A percentile compares a stretch with the other conserved stretches of the same genome.
Conservation (phyloP, 2,329 filamentous ascomycete genomes). For the Berkeleyomyces rouxiae region DNA sequence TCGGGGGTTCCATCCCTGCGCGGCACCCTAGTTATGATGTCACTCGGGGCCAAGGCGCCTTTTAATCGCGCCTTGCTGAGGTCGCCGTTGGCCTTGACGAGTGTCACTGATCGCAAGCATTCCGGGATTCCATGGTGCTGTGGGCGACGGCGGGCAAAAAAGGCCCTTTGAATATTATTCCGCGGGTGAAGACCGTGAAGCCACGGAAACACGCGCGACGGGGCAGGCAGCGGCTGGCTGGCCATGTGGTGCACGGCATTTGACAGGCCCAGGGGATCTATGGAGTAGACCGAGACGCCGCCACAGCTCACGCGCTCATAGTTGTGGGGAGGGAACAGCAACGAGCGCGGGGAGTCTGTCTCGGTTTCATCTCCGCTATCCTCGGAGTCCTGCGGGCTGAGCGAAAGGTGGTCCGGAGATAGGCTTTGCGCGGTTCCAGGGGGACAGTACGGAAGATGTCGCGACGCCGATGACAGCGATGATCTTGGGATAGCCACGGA, state of each 20-base stretch:
- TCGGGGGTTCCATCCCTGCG: conserved; percentile 47
- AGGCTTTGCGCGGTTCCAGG: conserved; percentile 4
- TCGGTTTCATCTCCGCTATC: conserved; percentile 24
- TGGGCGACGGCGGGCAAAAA: conserved; percentile 67
- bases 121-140: conserved; percentile 49
- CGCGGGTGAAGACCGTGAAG: conserved; percentile 79
- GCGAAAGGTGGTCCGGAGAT: background rate
- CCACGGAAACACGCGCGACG: conserved; percentile 87
- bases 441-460: conserved; percentile 11
- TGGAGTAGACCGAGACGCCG: conserved; percentile 49
- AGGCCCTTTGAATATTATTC: conserved; percentile 77
- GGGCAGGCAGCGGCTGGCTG: conserved; percentile 65
- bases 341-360: conserved; percentile 35
- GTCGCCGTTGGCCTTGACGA: conserved; percentile 82
- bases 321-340: conserved; percentile 56
- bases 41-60: conserved; percentile 54
- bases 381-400: conserved; percentile 34
- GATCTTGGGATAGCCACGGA: conserved; percentile 8
- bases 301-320: conserved; percentile 37
- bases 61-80: conserved; percentile 60
- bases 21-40: conserved; percentile 27
- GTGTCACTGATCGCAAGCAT: conserved; percentile 63
- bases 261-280: conserved; percentile 51
- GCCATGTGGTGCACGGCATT: conserved; percentile 61
- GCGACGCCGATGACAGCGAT: background rate